Conservation (phyloP, 1,139 yeast species). For the Yamadazyma diddensiae region DNA sequence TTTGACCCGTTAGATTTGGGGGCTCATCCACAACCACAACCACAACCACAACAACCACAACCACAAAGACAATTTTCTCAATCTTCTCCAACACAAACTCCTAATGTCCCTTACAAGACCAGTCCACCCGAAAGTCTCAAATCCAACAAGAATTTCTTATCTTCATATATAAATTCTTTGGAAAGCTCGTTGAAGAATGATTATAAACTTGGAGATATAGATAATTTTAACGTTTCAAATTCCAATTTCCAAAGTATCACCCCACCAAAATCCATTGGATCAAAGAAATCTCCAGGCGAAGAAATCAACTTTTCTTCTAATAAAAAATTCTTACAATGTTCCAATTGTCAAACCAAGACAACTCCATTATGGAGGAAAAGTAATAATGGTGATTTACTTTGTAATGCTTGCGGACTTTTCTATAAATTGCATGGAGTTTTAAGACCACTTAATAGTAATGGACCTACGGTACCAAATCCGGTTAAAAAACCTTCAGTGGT, state of each 20-base stretch:
- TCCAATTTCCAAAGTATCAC: constrained; percentile 14
- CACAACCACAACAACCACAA: neutral
- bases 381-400: constrained; percentile 42
- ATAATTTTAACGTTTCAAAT: neutral
- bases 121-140: constrained; percentile 7
- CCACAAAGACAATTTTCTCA: neutral
- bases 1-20: constrained; percentile 6
- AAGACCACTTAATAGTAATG: constrained; percentile 31
- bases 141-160: constrained; percentile 25
- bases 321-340: constrained; percentile 35
- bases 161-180: constrained; percentile 39
- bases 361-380: constrained; percentile 49
- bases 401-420: constrained; percentile 50
- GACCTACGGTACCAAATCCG: constrained; percentile 3
- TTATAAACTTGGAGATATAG: constrained; percentile 14
- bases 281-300: constrained; percentile 14
- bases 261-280: constrained; percentile 18
- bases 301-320: constrained; percentile 4
- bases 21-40: constrained; percentile 5
- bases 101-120: constrained; percentile 1
- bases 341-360: constrained; percentile 45
- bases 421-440: constrained; percentile 46
- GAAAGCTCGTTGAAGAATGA: constrained; percentile 35
- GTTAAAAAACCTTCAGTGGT: constrained; percentile 5
- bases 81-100: neutral